Percentiles rank a stretch among this genome's conserved stretches.
Conservation (phyloP, 1,284 basidiomycete genomes). For the Malassezia vespertilionis region DNA sequence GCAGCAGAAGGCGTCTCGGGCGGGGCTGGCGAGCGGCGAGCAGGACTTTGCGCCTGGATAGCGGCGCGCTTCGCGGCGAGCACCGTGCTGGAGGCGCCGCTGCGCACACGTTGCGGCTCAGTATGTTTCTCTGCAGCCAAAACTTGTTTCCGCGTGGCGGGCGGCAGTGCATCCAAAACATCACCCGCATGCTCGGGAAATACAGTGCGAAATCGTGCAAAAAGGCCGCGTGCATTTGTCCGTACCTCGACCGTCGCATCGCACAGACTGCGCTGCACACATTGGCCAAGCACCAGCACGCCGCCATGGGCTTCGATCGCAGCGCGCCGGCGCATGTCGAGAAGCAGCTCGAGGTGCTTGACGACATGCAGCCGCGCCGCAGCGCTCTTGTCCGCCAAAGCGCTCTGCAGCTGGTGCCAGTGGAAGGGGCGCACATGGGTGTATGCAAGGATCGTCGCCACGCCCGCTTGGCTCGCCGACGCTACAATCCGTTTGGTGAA, state of each 20-base stretch:
- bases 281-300: constrained; percentile 54
- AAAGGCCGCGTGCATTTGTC: constrained; percentile 62
- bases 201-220: constrained; percentile 67
- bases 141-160: constrained; percentile 64
- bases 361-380: constrained; percentile 62
- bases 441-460: constrained; percentile 60
- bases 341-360: constrained; percentile 42
- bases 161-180: constrained; percentile 63
- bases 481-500: constrained; percentile 92
- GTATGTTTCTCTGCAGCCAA: constrained; percentile 55
- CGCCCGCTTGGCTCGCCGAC: constrained; percentile 67
- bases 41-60: constrained; percentile 22
- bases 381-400: constrained; percentile 70
- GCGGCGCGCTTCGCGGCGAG: constrained; percentile 43
- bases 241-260: constrained; percentile 73
- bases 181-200: constrained; percentile 62
- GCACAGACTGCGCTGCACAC: constrained; percentile 60
- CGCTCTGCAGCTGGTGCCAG: constrained; percentile 62
- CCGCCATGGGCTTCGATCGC: constrained; percentile 52
- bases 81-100: constrained; percentile 28
- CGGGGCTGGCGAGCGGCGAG: not conserved
- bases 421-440: constrained; percentile 61
- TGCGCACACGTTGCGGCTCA: constrained; percentile 15
- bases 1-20: not conserved
- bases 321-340: constrained; percentile 41